Percentiles rank a stretch among this genome's conserved stretches.
Evolutionary conservation across 352 stramenopile genomes (phyloP).

Genomic region (Phytophthora pseudosyringae): DNA sequence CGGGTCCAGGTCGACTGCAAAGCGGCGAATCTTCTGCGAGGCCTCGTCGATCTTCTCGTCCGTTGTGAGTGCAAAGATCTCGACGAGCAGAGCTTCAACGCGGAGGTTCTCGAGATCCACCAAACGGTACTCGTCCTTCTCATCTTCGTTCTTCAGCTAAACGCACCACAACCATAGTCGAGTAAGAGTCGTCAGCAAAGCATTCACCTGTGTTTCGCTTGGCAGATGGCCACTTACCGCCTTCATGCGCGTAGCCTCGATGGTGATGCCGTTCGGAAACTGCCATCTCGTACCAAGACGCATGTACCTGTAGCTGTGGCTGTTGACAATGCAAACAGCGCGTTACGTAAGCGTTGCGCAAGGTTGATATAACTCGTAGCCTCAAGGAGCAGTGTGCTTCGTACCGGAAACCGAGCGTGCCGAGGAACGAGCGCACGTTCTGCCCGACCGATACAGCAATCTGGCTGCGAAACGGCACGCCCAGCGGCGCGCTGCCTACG

Average conservation of each 20-base stretch:
- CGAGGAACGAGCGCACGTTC: constrained; percentile 78
- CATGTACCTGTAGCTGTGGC: constrained; percentile 88
- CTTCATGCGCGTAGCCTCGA: constrained; percentile 88
- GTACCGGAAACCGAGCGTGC: constrained; percentile 81
- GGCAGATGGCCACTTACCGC: constrained; percentile 46
- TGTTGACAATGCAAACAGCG: constrained; percentile 26
- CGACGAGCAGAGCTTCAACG: constrained; percentile 85
- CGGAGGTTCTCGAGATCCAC: constrained; percentile 85
- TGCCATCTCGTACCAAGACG: constrained; percentile 83
- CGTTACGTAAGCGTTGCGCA: constrained; percentile 5
- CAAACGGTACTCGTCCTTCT: constrained; percentile 85
- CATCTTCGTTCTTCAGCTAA: constrained; percentile 81
- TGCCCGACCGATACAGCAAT: constrained; percentile 85
- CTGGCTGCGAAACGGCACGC: constrained; percentile 83
- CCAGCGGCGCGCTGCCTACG: constrained; percentile 57
- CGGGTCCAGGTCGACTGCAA: constrained; percentile 81
- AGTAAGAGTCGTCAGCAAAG: not conserved
- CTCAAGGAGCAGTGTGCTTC: not conserved
- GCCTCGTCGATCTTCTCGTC: constrained; percentile 89
- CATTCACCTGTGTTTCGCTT: no score
- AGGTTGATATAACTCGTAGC: not conserved
- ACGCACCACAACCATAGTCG: not conserved
- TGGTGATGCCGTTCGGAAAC: constrained; percentile 83
- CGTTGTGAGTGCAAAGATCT: constrained; percentile 84
- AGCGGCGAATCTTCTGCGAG: constrained; percentile 82